Evolutionary conservation across 768 basidiomycete species (phyloP), one percentile per base, ranked within the genome.

Genomic region (Phaffia tasmanica): DNA sequence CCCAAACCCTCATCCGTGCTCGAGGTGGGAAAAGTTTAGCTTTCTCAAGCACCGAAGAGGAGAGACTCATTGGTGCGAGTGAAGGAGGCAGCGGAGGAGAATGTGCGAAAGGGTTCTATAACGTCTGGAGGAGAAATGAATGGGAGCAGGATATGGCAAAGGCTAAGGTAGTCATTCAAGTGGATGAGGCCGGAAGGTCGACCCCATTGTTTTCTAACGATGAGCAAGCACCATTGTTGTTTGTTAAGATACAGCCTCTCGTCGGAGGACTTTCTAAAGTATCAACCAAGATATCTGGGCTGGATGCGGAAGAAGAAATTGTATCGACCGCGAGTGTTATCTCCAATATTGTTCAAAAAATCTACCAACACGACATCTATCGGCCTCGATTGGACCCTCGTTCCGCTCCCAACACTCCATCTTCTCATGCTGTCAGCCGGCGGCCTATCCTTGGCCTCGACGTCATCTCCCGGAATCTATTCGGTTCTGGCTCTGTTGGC

Each of bases 371-470:
- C 68, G 89, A 90, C 19, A 77, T 95, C 62, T 94, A 88, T 76
- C 82, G 82, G 32, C 89, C 89, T 0, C 85, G 85, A 42, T 83
- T 82, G 62, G 85, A 79, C 53, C 85, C 92, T 27, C 77, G 82
- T n/a, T 68, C 67, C 15, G 55, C 61, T 25, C 92, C 93, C 6
- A 83, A 85, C 1, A 97, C 92, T 0, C 93, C 92, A 3, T 88
- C 84, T 0, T 83, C 81, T 56, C 82, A 85, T n/a, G 85, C 87
- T 49, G 54, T 9, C 56, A 57, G 83, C 21, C 79, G 83, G 69
- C 87, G 85, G 1, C 84, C 86, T n/a, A 88, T 90, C 60, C 90
- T 94, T 73, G 85, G 88, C 46, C 80, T 97, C 62, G 92, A 97
- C 72, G 86, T 84, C 23, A 86, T 97, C 71, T 91, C 89, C 23